Conservation (phyloP, 1,284 basidiomycete species). For the Rugiboletus extremiorientalis region DNA sequence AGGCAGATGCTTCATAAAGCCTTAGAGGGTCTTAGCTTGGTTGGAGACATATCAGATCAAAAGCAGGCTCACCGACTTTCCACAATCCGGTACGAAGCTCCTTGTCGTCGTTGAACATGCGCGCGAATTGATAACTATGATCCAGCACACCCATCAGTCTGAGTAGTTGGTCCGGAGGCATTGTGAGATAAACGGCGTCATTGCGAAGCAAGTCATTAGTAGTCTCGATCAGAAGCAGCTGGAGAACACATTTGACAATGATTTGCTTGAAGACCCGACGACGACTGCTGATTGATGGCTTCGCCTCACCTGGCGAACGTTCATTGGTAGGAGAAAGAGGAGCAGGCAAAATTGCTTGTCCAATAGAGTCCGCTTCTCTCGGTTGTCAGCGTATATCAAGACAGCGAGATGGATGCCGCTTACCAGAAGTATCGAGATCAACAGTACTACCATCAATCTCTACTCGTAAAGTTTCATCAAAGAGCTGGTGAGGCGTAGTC, state of each 20-base stretch:
- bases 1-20: constrained; percentile 99
- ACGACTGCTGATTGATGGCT: constrained; percentile 67
- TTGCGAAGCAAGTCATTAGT: constrained; percentile 95
- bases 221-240: constrained; percentile 95
- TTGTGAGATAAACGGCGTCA: constrained; percentile 88
- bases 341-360: constrained; percentile 73
- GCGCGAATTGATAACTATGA: constrained; percentile 96
- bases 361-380: constrained; percentile 49
- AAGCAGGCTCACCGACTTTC: constrained; percentile 88
- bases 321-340: constrained; percentile 70
- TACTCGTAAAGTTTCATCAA: constrained; percentile 83
- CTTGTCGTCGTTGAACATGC: constrained; percentile 98
- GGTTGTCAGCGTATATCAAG: constrained; percentile 6
- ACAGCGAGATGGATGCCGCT: constrained; percentile 1
- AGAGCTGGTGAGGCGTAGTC: constrained; percentile 96
- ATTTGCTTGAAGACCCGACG: constrained; percentile 97
- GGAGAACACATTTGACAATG: constrained; percentile 99
- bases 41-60: background rate
- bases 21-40: constrained; percentile 41
- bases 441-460: constrained; percentile 69
- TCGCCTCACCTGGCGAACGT: constrained; percentile 44
- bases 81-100: constrained; percentile 95
- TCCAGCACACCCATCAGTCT: constrained; percentile 94
- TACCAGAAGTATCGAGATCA: constrained; percentile 59
- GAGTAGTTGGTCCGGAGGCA: constrained; percentile 91